Evolutionary conservation across 2,329 filamentous ascomycete species (phyloP), one percentile per base, ranked within the genome.

Genomic region (Aspergillus sergii): DNA sequence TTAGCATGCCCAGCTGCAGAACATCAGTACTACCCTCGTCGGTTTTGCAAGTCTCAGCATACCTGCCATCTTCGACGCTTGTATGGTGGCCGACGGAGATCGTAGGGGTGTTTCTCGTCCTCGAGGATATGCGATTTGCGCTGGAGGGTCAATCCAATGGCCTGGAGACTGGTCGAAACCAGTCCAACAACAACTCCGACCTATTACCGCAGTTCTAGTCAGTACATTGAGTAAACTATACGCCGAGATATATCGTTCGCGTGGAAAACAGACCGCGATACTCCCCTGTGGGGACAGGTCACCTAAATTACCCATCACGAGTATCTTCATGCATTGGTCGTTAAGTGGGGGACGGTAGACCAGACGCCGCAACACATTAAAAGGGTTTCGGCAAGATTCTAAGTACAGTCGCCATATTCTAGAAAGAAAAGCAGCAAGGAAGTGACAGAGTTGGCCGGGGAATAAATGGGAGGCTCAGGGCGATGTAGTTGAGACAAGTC

Each of bases 91-190:
- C 94, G 86, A 70, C 91, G 89, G 64, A 89, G 83, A 79, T 95
- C 88, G 76, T 92, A 90, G 34, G 85, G 83, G 58, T 88, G 87
- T 79, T 97, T 97, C 82, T 96, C 93, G 81, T 99, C 95, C 83
- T 99, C 95, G 75, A 98, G 89, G 70, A 99, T 90, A 81, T 99
- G 95, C 67, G 95, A 98, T 81, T 99, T 98, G 77, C 95, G 92
- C 81, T 99, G 95, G 30, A 99, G 86, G 36, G 95, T 99, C 68
- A 99, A 86, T 69, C 95, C 95, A 72, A 99, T 84, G 77, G 94
- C 97, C 79, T 99, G 95, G 28, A 98, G 88, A 77, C 93, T 95
- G 64, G 95, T 97, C 63, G 94, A 98, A 71, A 97, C 78, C 68
- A 99, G 86, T 71, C 95, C 95, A 75, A 97, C 94, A 67, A 97